Base-by-base conservation (phyloP, 2,329 filamentous ascomycete species). In the Trichoderma atrobrunneum region DNA sequence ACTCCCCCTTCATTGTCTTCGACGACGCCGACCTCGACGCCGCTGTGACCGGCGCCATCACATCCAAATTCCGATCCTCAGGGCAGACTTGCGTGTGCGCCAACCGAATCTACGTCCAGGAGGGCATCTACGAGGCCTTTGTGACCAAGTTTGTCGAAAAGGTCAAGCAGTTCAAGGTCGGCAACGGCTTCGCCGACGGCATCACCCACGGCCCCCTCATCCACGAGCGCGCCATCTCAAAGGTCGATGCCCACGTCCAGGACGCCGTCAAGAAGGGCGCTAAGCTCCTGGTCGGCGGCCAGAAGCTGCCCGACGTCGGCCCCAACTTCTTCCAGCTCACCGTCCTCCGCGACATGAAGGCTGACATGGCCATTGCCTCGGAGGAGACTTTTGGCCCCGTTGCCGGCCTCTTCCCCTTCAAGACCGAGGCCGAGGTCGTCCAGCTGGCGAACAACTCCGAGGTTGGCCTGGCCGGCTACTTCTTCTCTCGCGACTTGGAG, bases 361-460 rank as follows among this genome's bases (percentile, higher is more conserved):
- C 87, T 72, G 90, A 95, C 56, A 98, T 98, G 96, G 87, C 89
- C 73, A 87, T 98, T 76, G 91, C 93, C 5, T 85, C 85, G 1
- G 95, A 98, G 82, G 96, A 99, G 85, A 99, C 95, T 0, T 99
- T 99, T 80, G 96, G 96, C 0, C 96, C 96, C 3, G 92, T 98
- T 0, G 95, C 95, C 0, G 95, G 93, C 0, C 83, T 98, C 16
- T 98, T 98, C 85, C 88, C 90, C 63, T 99, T 98, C 79, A 88
- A 93, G 61, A 94, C 91, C 0, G 96, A 98, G 83, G 91, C 92
- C 68, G 95, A 98, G 78, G 96, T 97, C 6, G 90, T 98, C 34
- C 86, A 88, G 74, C 83, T 95, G 75, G 95, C 96, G 5, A 99
- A 99, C 82, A 82, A 85, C 56, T 86, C 93, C 1, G 91, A 95